Base-by-base conservation (phyloP, 2,329 filamentous ascomycete genomes). In the Zasmidium cellare region DNA sequence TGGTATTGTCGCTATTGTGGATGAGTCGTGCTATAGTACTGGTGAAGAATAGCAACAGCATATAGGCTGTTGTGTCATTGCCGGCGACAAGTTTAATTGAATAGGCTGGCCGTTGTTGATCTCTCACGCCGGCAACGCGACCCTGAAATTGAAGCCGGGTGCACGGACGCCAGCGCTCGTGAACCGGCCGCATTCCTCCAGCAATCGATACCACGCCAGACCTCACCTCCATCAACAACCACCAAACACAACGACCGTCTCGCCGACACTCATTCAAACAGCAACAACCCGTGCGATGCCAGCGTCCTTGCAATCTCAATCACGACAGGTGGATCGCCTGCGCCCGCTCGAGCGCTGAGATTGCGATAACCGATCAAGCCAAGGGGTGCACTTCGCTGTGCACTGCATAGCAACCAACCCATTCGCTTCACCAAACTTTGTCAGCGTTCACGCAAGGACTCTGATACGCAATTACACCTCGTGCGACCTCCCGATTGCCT, bases 361-460 rank as follows among this genome's bases (percentile, higher is more conserved):
- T 18, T 44, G 18, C 24, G 53, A 41, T 44, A 20, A 24, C 25
- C 47, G 46, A 23, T 19, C 50, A 52, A 38, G 31, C 25, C 19
- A 51, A 56, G 55, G 55, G 55, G 55, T 49, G 19, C 18, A 31
- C n/a, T 38, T 23, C 49, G 2, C 53, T 7, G 16, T 24, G 45
- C 38, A 28, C 48, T 19, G 48, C 48, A 52, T 52, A 52, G 50
- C 50, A 51, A 51, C 55, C 23, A 20, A 22, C 2, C 20, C 44
- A 48, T 35, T 51, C 38, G 19, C 48, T 52, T 35, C 47, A 22
- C 44, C 41, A 2, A 23, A 41, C 28, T 44, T 20, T 18, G 46
- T 25, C 47, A 18, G 23, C 20, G 18, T 9, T 20, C 50, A 52
- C 55, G 55, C 55, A 57, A 57, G 55, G 55, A 51, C 20, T 46